Evolutionary conservation across 2,329 filamentous ascomycete genomes (phyloP).

Genomic region (Arthrinium phaeospermum): DNA sequence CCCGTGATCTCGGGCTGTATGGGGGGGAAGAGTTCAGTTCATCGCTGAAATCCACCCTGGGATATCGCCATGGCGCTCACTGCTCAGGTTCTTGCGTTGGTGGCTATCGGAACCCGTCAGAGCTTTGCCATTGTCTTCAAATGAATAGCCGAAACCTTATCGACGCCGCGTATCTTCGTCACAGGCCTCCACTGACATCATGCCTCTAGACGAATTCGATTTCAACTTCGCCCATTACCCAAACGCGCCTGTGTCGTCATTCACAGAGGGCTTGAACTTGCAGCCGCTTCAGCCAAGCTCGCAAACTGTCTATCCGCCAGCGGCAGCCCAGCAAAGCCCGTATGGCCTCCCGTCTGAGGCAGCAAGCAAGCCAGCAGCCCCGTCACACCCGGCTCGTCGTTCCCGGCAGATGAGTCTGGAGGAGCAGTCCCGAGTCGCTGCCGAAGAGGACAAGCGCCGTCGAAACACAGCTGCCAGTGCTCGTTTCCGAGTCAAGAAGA

Average conservation of each 20-base stretch:
- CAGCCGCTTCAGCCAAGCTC: conserved; percentile 59
- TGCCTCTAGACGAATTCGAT: conserved; percentile 63
- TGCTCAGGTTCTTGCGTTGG: conserved; percentile 26
- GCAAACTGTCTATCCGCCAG: conserved; percentile 51
- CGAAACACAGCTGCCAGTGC: conserved; percentile 89
- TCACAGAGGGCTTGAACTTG: conserved; percentile 49
- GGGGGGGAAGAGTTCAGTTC: conserved; percentile 15
- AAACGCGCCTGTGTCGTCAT: conserved; percentile 54
- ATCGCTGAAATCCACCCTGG: conserved; percentile 22
- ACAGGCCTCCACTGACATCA: conserved; percentile 47
- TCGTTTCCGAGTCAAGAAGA: conserved; percentile 93
- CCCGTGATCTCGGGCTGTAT: conserved; percentile 56
- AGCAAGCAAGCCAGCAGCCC: conserved; percentile 46
- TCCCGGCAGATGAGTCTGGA: conserved; percentile 64
- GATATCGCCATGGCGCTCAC: conserved; percentile 29
- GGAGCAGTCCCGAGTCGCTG: conserved; percentile 73
- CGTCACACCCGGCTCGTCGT: conserved; percentile 41
- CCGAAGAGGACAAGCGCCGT: conserved; percentile 88
- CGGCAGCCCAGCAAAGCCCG: conserved; percentile 44
- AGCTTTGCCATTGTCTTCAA: neutral
- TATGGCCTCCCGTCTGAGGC: conserved; percentile 38
- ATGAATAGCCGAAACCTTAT: conserved; percentile 9
- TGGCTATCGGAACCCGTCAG: conserved; percentile 9
- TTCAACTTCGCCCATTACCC: conserved; percentile 61
- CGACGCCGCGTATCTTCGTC: conserved; percentile 32